These are phyloP conservation scores for Scheffersomyces illinoinensis DNA, from an alignment of 1,139 yeast genomes.

Conservation along the genomic window DNA sequence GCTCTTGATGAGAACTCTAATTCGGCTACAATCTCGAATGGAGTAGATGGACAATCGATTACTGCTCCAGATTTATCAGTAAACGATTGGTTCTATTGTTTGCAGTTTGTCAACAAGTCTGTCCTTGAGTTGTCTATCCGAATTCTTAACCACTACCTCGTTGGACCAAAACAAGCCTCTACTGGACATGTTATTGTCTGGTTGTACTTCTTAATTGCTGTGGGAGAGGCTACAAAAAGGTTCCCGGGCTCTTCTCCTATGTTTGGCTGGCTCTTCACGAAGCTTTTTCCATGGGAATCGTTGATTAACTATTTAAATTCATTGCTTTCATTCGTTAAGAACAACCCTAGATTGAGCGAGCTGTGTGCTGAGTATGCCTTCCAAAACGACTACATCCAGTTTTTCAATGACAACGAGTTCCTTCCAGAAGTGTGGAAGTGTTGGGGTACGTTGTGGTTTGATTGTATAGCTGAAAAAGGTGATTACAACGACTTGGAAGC, in stretches of 20 bases:
- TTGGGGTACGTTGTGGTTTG: conserved; percentile 85
- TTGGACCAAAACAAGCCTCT: conserved; percentile 71
- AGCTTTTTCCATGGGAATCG: conserved; percentile 68
- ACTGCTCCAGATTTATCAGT: conserved; percentile 46
- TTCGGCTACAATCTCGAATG: conserved; percentile 14
- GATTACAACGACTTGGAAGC: conserved; percentile 53
- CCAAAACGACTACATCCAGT: conserved; percentile 30
- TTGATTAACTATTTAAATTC: conserved; percentile 62
- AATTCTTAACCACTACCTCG: conserved; percentile 61
- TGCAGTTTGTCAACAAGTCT: conserved; percentile 59
- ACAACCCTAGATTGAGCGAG: conserved; percentile 25
- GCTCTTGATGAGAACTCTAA: conserved; percentile 5
- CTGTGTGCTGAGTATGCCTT: conserved; percentile 32
- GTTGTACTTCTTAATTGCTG: conserved; percentile 65
- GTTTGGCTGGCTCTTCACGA: conserved; percentile 52
- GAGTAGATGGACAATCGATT: conserved; percentile 31
- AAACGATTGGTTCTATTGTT: conserved; percentile 61
- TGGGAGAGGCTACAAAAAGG: conserved; percentile 56
- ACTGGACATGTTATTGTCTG: conserved; percentile 71
- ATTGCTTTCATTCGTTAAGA: conserved; percentile 35
- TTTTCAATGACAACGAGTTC: conserved; percentile 57
- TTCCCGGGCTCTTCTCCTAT: conserved; percentile 49
- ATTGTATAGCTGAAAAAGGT: conserved; percentile 48
- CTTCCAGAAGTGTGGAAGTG: conserved; percentile 80
- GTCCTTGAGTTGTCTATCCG: conserved; percentile 66